These are phyloP conservation scores for Fomes fomentarius DNA, from an alignment of 1,284 basidiomycete species.

Conservation along the genomic window DNA sequence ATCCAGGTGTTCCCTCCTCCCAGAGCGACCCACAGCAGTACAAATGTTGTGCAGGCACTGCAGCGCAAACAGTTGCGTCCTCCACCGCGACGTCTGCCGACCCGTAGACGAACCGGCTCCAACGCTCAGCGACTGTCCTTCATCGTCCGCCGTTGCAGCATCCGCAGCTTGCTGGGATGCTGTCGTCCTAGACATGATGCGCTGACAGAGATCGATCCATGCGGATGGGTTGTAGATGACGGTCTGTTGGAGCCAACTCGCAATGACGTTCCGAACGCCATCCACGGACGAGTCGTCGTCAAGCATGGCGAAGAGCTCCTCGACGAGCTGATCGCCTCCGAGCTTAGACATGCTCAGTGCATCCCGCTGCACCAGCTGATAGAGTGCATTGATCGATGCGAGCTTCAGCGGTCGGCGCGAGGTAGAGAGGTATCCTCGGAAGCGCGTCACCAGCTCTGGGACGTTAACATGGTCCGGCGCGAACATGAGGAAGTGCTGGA, in stretches of 20 bases:
- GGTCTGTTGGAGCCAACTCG: constrained; percentile 96
- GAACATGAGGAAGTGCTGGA: constrained; percentile 97
- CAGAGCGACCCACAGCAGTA: constrained; percentile 71
- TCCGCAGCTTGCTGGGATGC: constrained; percentile 77
- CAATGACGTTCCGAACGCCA: constrained; percentile 91
- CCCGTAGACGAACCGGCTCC: constrained; percentile 45
- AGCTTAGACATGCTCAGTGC: constrained; percentile 90
- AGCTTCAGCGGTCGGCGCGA: constrained; percentile 85
- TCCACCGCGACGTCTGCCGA: constrained; percentile 82
- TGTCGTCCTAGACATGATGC: constrained; percentile 91
- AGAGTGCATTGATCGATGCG: constrained; percentile 93
- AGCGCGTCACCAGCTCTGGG: constrained; percentile 75
- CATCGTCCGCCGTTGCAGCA: constrained; percentile 78
- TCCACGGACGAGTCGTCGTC: constrained; percentile 95
- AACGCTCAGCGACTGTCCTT: constrained; percentile 85
- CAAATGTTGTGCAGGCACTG: constrained; percentile 93
- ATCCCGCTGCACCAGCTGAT: constrained; percentile 97
- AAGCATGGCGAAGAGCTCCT: constrained; percentile 92
- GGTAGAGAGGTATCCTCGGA: constrained; percentile 79
- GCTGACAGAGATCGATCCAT: constrained; percentile 97
- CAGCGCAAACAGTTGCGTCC: constrained; percentile 95
- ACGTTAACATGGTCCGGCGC: constrained; percentile 83
- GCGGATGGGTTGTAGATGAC: constrained; percentile 91
- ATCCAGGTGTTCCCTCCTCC: constrained; percentile 83
- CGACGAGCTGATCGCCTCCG: constrained; percentile 93